A percentile compares a stretch with the other conserved stretches of the same genome.
These are phyloP conservation scores for Clitopilus passeckerianus DNA, from an alignment of 768 basidiomycete species.

Conservation along the genomic window DNA sequence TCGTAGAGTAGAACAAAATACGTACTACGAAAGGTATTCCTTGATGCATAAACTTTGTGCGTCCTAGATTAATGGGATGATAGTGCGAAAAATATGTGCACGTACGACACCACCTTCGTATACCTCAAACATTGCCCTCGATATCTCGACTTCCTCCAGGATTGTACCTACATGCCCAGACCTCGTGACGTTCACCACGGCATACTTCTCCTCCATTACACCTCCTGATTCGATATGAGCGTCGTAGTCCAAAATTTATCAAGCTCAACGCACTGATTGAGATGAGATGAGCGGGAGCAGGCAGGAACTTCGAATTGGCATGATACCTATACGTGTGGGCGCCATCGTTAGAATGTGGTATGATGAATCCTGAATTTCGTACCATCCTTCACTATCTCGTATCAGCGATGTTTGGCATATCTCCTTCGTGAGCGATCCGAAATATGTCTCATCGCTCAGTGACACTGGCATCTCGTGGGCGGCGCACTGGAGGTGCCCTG, in stretches of 20 bases:
- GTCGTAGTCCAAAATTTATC: neutral
- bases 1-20: neutral
- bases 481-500: conserved; percentile 83
- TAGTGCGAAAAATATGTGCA: conserved; percentile 3
- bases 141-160: conserved; percentile 80
- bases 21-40: conserved; percentile 75
- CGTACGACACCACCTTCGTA: conserved; percentile 85
- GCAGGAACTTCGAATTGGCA: conserved; percentile 72
- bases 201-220: conserved; percentile 73
- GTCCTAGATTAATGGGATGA: neutral
- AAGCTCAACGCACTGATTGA: conserved; percentile 48
- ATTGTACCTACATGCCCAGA: conserved; percentile 31
- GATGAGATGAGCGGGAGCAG: conserved; percentile 68
- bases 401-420: conserved; percentile 58
- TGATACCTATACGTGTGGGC: conserved; percentile 56
- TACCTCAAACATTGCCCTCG: conserved; percentile 79
- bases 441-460: conserved; percentile 61
- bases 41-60: conserved; percentile 77
- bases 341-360: too few relatives aligned
- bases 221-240: conserved; percentile 34
- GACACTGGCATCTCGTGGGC: conserved; percentile 81
- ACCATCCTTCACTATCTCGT: conserved; percentile 82
- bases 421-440: conserved; percentile 55
- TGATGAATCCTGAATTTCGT: neutral
- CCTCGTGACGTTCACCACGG: conserved; percentile 59